Evolutionary conservation across 352 stramenopile genomes (phyloP).

Genomic region (Globisporangium nagaii): DNA sequence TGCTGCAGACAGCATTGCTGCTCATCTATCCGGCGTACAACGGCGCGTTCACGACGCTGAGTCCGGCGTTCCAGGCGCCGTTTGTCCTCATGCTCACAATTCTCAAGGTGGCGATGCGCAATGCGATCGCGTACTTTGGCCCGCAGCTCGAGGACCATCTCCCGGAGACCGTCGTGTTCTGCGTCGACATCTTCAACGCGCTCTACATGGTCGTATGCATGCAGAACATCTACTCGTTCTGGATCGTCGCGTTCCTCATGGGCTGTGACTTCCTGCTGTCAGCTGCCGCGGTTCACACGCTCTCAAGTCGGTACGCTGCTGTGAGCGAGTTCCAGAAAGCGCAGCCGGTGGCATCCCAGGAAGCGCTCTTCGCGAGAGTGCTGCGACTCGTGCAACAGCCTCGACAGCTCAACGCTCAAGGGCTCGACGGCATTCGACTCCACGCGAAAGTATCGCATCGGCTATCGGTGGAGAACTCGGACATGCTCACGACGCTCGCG

Average conservation of each 20-base stretch:
- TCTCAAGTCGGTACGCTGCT: neutral
- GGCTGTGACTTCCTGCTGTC: neutral
- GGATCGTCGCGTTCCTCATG: neutral
- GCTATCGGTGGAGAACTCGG: neutral
- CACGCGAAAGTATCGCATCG: neutral
- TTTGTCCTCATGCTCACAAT: conserved; percentile 22
- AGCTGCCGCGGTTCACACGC: neutral
- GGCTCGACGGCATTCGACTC: neutral
- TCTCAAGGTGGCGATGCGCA: conserved; percentile 15
- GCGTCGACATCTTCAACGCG: conserved; percentile 30
- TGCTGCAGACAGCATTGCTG: conserved; percentile 19
- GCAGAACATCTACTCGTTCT: conserved; percentile 9
- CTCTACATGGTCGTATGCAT: conserved; percentile 22
- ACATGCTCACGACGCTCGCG: neutral
- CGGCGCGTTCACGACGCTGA: conserved; percentile 17
- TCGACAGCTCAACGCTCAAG: neutral
- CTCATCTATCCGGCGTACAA: conserved; percentile 31
- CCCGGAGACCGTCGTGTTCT: conserved; percentile 26
- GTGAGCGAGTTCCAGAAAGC: neutral
- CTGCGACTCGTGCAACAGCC: neutral
- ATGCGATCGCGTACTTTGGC: conserved; percentile 16
- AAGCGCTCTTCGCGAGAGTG: neutral
- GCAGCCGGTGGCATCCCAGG: neutral
- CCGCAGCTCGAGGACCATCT: conserved; percentile 26
- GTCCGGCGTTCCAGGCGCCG: conserved; percentile 6